These are phyloP conservation scores for Globisporangium iwayamae DNA, from an alignment of 352 stramenopile genomes.

Conservation along the genomic window DNA sequence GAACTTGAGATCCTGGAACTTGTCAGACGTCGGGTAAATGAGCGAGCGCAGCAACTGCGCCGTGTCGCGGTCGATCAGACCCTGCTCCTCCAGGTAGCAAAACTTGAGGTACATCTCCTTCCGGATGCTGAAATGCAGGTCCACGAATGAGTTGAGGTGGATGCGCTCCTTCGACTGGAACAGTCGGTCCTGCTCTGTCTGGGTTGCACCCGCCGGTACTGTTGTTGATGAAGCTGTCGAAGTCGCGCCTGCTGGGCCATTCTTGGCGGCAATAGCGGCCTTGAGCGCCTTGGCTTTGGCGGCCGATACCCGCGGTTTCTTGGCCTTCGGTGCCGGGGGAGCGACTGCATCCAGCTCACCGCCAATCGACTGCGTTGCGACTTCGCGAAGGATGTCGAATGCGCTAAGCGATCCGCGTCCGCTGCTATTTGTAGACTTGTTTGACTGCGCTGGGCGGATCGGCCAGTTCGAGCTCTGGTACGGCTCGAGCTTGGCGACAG, in stretches of 20 bases:
- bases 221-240: constrained; percentile 18
- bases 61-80: constrained; percentile 59
- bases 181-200: constrained; percentile 23
- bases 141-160: constrained; percentile 77
- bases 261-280: constrained; percentile 13
- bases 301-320: constrained; percentile 14
- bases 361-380: constrained; percentile 67
- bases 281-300: constrained; percentile 14
- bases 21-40: constrained; percentile 80
- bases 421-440: neutral
- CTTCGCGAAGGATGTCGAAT: constrained; percentile 81
- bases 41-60: constrained; percentile 70
- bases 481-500: constrained; percentile 15
- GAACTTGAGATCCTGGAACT: constrained; percentile 86
- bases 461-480: constrained; percentile 25
- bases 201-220: constrained; percentile 4
- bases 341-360: constrained; percentile 39
- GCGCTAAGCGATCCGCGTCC: constrained; percentile 46
- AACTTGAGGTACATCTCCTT: constrained; percentile 88
- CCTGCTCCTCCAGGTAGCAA: constrained; percentile 73
- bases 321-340: constrained; percentile 21
- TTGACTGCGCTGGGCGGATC: constrained; percentile 10
- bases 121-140: constrained; percentile 81
- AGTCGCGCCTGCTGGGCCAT: constrained; percentile 16
- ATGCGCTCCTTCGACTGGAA: constrained; percentile 43